Conservation (phyloP, 1,139 yeast genomes). For the Protomyces macrosporus region DNA sequence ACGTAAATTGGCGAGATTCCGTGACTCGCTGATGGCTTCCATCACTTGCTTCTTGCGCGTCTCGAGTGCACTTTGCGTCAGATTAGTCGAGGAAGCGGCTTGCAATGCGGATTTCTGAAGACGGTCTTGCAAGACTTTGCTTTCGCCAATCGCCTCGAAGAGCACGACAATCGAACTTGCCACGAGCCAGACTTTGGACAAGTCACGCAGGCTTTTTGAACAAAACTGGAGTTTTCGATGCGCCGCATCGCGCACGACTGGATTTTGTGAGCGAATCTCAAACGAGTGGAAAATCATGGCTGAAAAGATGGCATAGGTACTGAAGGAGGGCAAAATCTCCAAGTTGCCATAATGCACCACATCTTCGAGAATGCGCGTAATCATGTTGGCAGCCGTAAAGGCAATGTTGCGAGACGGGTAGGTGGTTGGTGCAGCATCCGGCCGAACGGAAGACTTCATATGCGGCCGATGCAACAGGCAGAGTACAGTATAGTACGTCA, state of each 20-base stretch:
- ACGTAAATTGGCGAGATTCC: conserved; percentile 6
- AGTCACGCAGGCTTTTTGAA: conserved; percentile 49
- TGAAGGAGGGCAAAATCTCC: conserved; percentile 53
- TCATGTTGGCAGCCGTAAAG: conserved; percentile 79
- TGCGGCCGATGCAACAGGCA: conserved; percentile 70
- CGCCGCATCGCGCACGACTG: conserved; percentile 57
- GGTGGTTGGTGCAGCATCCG: conserved; percentile 44
- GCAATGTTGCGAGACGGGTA: conserved; percentile 83
- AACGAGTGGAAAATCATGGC: conserved; percentile 70
- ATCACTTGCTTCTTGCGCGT: conserved; percentile 23
- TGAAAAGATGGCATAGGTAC: conserved; percentile 53
- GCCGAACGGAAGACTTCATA: conserved; percentile 39
- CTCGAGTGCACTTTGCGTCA: conserved; percentile 23
- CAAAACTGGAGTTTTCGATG: conserved; percentile 53
- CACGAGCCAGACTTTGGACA: conserved; percentile 47
- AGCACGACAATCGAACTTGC: conserved; percentile 41
- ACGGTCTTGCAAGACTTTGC: conserved; percentile 33
- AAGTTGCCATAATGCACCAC: conserved; percentile 52
- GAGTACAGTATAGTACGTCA: conserved; percentile 68
- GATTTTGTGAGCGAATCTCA: conserved; percentile 60
- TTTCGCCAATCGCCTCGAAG: conserved; percentile 35
- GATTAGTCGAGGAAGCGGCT: conserved; percentile 32
- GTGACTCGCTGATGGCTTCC: conserved; percentile 12
- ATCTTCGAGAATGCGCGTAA: conserved; percentile 60
- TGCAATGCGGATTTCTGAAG: conserved; percentile 36